A percentile compares a stretch with the other conserved stretches of the same genome.
These are phyloP conservation scores for Wickerhamomyces rabaulensis DNA, from an alignment of 805 yeast genomes.

Conservation along the genomic window DNA sequence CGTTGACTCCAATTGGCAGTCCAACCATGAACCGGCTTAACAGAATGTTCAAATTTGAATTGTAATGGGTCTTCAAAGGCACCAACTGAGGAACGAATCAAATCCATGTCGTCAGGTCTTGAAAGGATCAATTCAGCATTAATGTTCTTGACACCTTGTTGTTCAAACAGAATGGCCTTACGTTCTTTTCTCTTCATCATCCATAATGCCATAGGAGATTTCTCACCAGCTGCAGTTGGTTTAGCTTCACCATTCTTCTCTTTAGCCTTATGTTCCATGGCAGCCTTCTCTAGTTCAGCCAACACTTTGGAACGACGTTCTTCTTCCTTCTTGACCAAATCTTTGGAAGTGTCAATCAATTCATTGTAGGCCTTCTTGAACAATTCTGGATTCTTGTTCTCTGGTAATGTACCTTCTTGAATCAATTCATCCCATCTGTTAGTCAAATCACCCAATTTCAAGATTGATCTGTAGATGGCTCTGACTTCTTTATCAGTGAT, in stretches of 20 bases:
- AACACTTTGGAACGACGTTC: constrained; percentile 50
- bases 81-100: constrained; percentile 50
- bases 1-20: constrained; percentile 75
- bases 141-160: constrained; percentile 77
- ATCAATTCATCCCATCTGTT: constrained; percentile 79
- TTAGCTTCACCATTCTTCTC: constrained; percentile 31
- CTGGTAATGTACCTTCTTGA: constrained; percentile 84
- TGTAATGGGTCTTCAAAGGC: constrained; percentile 53
- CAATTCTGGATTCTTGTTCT: constrained; percentile 74
- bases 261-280: constrained; percentile 46
- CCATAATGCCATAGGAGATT: constrained; percentile 44
- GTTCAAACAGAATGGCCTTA: constrained; percentile 85
- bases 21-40: constrained; percentile 90
- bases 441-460: constrained; percentile 75
- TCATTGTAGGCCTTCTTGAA: constrained; percentile 76
- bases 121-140: constrained; percentile 85
- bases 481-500: constrained; percentile 85
- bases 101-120: constrained; percentile 80
- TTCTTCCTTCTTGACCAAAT: constrained; percentile 61
- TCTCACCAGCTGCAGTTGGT: constrained; percentile 27
- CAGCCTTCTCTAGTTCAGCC: constrained; percentile 56
- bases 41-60: constrained; percentile 55
- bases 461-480: constrained; percentile 74
- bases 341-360: constrained; percentile 55
- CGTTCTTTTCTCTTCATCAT: constrained; percentile 72